Evolutionary conservation across 768 basidiomycete species (phyloP).

Genomic region (Suillus fuscotomentosus): DNA sequence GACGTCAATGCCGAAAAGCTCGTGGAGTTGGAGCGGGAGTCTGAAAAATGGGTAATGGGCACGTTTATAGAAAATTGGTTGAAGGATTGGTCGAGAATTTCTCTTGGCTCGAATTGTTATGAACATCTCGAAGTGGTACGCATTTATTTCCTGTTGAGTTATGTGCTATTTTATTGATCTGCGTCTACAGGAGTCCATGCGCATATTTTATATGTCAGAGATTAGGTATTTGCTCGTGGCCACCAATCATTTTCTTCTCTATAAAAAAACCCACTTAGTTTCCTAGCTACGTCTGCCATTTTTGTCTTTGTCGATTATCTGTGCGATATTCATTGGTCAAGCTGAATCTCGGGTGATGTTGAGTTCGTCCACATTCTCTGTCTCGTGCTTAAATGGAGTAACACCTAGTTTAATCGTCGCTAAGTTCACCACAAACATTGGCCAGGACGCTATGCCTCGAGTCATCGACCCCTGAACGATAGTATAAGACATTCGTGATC

Average conservation of each 20-base stretch:
- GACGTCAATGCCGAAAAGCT: not conserved
- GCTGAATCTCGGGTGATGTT: not conserved
- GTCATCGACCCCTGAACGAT: not conserved
- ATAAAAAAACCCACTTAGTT: not conserved
- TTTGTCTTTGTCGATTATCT: not conserved
- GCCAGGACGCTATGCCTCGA: not conserved
- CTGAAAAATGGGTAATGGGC: not conserved
- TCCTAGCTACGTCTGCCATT: not conserved
- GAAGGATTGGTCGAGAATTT: not conserved
- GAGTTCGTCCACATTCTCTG: not conserved
- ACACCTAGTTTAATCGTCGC: not conserved
- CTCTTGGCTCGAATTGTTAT: not conserved
- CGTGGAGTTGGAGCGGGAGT: not conserved
- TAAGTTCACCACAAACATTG: not conserved
- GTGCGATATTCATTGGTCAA: not conserved
- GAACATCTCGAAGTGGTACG: not conserved
- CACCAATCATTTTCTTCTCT: not conserved
- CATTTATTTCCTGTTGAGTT: not conserved
- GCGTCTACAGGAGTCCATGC: not conserved
- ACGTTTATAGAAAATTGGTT: not conserved
- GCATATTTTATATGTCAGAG: not conserved
- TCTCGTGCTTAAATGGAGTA: not conserved
- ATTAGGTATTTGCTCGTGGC: not conserved
- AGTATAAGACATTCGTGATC: not conserved
- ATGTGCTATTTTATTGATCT: not conserved